Percentiles rank a stretch among this genome's conserved stretches.
Conservation (phyloP, 2,329 filamentous ascomycete species). For the Phoma sp. region DNA sequence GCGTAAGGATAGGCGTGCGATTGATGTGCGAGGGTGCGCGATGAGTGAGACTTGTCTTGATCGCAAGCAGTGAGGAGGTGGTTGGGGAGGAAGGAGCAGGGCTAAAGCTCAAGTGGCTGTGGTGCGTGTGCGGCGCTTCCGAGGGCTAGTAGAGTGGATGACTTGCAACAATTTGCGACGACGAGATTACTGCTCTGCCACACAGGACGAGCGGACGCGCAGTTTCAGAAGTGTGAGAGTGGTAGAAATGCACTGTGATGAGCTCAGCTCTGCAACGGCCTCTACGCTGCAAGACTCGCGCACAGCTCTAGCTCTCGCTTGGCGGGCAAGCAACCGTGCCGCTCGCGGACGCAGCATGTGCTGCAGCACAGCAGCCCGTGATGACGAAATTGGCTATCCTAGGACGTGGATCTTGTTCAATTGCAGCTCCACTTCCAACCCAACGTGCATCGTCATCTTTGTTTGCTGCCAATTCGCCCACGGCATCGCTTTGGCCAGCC, state of each 20-base stretch:
- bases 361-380: conserved; percentile 15
- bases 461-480: conserved; percentile 17
- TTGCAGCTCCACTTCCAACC: conserved; percentile 20
- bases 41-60: conserved; percentile 39
- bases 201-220: conserved; percentile 20
- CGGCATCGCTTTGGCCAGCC: conserved; percentile 11
- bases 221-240: conserved; percentile 15
- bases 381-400: conserved; percentile 25
- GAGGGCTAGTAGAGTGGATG: conserved; percentile 27
- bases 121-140: conserved; percentile 29
- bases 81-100: conserved; percentile 32
- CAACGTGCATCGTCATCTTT: conserved; percentile 20
- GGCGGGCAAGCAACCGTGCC: conserved; percentile 6
- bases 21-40: conserved; percentile 21
- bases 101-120: conserved; percentile 29
- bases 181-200: conserved; percentile 22
- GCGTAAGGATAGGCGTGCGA: conserved; percentile 25
- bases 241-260: conserved; percentile 21
- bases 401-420: conserved; percentile 19
- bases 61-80: conserved; percentile 32
- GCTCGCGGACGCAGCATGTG: conserved; percentile 8
- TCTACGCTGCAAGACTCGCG: conserved; percentile 14
- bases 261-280: conserved; percentile 24
- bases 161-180: conserved; percentile 14
- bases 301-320: conserved; percentile 13